A percentile compares a stretch with the other conserved stretches of the same genome.
These are phyloP conservation scores for Entomortierella parvispora DNA, from an alignment of 192 early-diverging fungal species.

Conservation along the genomic window DNA sequence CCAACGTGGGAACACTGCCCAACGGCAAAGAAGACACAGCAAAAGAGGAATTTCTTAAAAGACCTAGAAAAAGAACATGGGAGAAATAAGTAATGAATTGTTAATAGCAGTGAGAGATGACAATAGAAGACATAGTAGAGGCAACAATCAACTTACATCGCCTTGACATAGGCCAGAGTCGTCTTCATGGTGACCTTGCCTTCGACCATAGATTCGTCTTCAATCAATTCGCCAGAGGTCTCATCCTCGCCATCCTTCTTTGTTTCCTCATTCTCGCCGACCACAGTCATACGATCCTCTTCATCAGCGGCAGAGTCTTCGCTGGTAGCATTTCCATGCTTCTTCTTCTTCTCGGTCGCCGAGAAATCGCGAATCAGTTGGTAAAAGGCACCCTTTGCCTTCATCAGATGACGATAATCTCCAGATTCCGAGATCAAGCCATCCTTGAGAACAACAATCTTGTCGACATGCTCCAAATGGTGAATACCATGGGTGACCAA, in stretches of 20 bases:
- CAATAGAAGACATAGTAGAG: conserved; percentile 70
- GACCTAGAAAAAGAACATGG: neutral
- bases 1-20: conserved; percentile 8
- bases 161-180: conserved; percentile 78
- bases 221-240: conserved; percentile 8
- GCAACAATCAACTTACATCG: conserved; percentile 59
- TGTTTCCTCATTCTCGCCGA: conserved; percentile 41
- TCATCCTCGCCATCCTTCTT: conserved; percentile 13
- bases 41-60: neutral
- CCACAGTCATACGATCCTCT: conserved; percentile 21
- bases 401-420: conserved; percentile 70
- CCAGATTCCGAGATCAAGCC: conserved; percentile 77
- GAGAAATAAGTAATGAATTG: neutral
- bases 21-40: neutral
- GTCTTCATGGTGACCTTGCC: conserved; percentile 81
- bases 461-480: conserved; percentile 73
- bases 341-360: neutral
- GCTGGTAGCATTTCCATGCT: conserved; percentile 15
- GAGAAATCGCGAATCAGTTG: conserved; percentile 79
- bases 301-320: conserved; percentile 37
- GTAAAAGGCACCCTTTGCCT: conserved; percentile 62
- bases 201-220: conserved; percentile 18
- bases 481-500: no score
- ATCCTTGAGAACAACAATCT: conserved; percentile 75
- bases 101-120: conserved; percentile 8